Base-by-base conservation (phyloP, 1,139 yeast species). In the Lodderomyces elongisporus region DNA sequence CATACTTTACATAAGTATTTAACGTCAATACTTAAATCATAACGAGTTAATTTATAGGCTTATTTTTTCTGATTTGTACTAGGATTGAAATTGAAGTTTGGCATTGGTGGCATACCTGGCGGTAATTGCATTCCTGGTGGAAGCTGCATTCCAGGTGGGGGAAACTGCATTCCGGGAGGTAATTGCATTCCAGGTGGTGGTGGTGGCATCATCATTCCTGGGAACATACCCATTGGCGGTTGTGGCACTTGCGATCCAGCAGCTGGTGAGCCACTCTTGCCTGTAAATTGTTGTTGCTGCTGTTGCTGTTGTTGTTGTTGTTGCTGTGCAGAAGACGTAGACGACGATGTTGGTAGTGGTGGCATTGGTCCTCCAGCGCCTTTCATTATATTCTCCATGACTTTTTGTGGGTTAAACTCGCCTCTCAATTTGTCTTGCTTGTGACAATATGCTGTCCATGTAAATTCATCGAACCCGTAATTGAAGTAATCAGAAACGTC, bases 401-500 rank as follows among this genome's bases (percentile, higher is more conserved):
- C 52, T 40, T 67, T 66, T 36, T 70, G 69, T 8, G 79, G 94
- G 43, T 85, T 83, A 60, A 79, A 87, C 42, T 83, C 91, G 6
- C 84, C 80, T 38, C 94, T 70, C 32, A 83, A 55, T 43, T 79
- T 80, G 56, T 88, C 96, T 53, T 89, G 96, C 54, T 87, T 87
- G 33, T 82, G 71, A 45, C 95, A 81, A 59, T 91, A 91, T 15
- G 93, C 89, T 33, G 85, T 79, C 99, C 99, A 91, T 12, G 96
- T 84, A 44, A 85, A 75, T 60, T 91, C 99, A 54, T 93, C 95
- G 54, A 91, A 91, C 2, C 98, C 98, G 50, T 81, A 91, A 58
- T 91, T 91, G 66, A 91, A 91, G 56, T 88, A 91, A 57, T 91
- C 98, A 3, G 95, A 77, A 28, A 85, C 66, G 57, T 91, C 96